These are phyloP conservation scores for Neonectria ditissima DNA, from an alignment of 2,329 filamentous ascomycete species.

Conservation along the genomic window DNA sequence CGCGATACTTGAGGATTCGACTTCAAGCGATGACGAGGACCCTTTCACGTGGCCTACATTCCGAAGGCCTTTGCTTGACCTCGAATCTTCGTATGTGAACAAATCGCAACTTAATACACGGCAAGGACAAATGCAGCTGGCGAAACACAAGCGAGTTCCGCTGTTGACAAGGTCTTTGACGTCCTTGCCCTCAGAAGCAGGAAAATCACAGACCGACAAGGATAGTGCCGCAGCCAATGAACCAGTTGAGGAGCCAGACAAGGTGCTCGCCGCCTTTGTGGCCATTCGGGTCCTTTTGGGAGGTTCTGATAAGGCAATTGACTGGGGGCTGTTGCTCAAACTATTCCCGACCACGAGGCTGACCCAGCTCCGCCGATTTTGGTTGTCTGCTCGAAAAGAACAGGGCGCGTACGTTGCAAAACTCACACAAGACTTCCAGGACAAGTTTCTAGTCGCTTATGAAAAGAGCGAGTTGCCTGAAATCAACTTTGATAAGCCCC, in stretches of 20 bases:
- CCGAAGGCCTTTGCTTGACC: neutral
- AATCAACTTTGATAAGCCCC: conserved; percentile 72
- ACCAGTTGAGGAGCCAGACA: conserved; percentile 38
- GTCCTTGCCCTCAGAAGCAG: conserved; percentile 33
- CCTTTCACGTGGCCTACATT: conserved; percentile 31
- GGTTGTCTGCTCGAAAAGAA: conserved; percentile 64
- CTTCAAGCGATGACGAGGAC: conserved; percentile 38
- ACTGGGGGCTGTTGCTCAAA: conserved; percentile 69
- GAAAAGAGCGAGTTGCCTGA: conserved; percentile 69
- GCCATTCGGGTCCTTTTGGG: conserved; percentile 69
- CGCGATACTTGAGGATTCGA: conserved; percentile 19
- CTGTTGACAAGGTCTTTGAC: conserved; percentile 47
- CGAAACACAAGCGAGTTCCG: conserved; percentile 45
- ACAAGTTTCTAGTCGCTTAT: conserved; percentile 74
- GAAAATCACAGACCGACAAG: conserved; percentile 8
- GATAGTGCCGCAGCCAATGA: conserved; percentile 24
- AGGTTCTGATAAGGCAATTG: conserved; percentile 68
- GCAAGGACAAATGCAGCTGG: conserved; percentile 17
- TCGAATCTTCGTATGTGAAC: neutral
- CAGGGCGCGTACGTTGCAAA: conserved; percentile 66
- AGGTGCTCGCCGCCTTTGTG: conserved; percentile 68
- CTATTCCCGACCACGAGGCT: conserved; percentile 67
- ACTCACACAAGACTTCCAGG: conserved; percentile 71
- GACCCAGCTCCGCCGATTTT: conserved; percentile 65
- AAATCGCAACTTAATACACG: conserved; percentile 2